A percentile compares a stretch with the other conserved stretches of the same genome.
Evolutionary conservation across 768 basidiomycete genomes (phyloP).

Genomic region (Lyophyllum semitale): DNA sequence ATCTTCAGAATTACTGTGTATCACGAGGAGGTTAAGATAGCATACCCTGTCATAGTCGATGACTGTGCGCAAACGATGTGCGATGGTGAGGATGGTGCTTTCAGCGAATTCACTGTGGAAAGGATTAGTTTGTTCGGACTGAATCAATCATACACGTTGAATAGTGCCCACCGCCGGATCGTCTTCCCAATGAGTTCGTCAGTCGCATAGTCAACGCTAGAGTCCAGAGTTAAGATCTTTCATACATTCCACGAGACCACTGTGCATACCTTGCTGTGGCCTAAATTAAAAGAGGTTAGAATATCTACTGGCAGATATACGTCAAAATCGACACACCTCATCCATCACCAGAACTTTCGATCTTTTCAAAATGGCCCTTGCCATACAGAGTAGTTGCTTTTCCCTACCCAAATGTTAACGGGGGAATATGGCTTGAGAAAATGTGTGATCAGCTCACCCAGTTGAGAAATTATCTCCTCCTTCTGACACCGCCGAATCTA

Average conservation of each 20-base stretch:
- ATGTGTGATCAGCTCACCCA: conserved; percentile 46
- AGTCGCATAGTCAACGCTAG: conserved; percentile 83
- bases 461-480: conserved; percentile 91
- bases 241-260: no score
- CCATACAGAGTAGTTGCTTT: conserved; percentile 86
- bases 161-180: conserved; percentile 64
- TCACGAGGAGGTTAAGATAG: conserved; percentile 1
- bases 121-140: not conserved
- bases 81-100: conserved; percentile 83
- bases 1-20: not conserved
- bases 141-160: not conserved
- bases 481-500: conserved; percentile 77
- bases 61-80: conserved; percentile 76
- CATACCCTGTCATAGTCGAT: conserved; percentile 84
- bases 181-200: conserved; percentile 86
- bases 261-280: conserved; percentile 64
- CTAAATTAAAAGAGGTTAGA: conserved; percentile 31
- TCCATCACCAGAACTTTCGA: conserved; percentile 82
- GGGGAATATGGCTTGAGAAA: not conserved
- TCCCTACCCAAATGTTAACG: conserved; percentile 39
- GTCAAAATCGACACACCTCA: conserved; percentile 44
- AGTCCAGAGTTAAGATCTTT: not conserved
- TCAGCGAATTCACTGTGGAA: conserved; percentile 67
- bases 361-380: conserved; percentile 75
- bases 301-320: not conserved